These are phyloP conservation scores for Wickerhamiella parazyma DNA, from an alignment of 805 yeast species.

Conservation along the genomic window DNA sequence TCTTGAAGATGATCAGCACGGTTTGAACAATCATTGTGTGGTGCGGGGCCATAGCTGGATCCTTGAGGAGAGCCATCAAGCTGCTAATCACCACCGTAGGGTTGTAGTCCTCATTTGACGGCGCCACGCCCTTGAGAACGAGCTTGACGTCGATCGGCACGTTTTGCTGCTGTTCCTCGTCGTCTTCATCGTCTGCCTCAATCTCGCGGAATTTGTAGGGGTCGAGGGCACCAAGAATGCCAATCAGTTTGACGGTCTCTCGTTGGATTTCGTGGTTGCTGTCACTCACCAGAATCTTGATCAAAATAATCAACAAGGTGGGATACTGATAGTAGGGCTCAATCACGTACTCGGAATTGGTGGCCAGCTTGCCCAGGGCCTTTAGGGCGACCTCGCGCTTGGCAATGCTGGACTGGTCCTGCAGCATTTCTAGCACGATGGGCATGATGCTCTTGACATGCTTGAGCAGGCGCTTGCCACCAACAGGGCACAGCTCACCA, in stretches of 20 bases:
- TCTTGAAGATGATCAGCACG: conserved; percentile 77
- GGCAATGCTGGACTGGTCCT: conserved; percentile 78
- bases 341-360: conserved; percentile 88
- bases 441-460: conserved; percentile 76
- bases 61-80: conserved; percentile 69
- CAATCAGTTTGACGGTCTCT: conserved; percentile 79
- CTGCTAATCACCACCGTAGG: conserved; percentile 90
- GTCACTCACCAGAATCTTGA: conserved; percentile 71
- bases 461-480: conserved; percentile 69
- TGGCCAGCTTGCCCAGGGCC: conserved; percentile 76
- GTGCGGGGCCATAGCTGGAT: conserved; percentile 69
- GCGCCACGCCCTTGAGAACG: conserved; percentile 87
- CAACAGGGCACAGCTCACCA: conserved; percentile 80
- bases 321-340: conserved; percentile 90
- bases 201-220: conserved; percentile 92
- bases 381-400: conserved; percentile 83
- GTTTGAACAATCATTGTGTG: conserved; percentile 93
- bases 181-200: conserved; percentile 41
- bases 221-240: conserved; percentile 91
- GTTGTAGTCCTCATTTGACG: conserved; percentile 78
- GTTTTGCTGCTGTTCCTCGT: conserved; percentile 53
- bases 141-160: conserved; percentile 84
- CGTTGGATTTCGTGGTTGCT: conserved; percentile 53
- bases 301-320: conserved; percentile 66
- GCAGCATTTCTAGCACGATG: conserved; percentile 68